Conservation (phyloP, 192 early-diverging fungal genomes). For the Coemansia javaensis region DNA sequence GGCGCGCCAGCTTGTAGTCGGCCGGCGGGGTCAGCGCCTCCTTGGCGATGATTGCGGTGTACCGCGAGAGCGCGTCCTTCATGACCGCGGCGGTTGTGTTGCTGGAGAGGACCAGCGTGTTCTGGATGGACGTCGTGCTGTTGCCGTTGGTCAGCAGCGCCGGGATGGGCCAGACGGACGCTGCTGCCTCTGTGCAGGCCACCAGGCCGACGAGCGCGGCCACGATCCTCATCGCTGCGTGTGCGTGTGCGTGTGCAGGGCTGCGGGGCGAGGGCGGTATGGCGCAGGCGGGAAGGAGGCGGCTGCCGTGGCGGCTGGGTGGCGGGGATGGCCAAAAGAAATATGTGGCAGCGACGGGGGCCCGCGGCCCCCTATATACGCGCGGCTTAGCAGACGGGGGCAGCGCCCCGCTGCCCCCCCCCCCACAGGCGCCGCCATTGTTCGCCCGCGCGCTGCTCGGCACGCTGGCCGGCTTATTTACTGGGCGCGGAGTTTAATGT, state of each 20-base stretch:
- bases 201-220: slow-evolving; percentile 18
- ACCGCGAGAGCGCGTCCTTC: slow-evolving; percentile 47
- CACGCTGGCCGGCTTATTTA: too few species aligned
- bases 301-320: too few species aligned
- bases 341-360: too few species aligned
- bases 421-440: too few species aligned
- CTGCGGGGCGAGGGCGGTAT: background rate
- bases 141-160: slow-evolving; percentile 15
- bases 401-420: too few species aligned
- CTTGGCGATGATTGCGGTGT: slow-evolving; percentile 39
- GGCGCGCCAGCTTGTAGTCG: slow-evolving; percentile 29
- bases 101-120: slow-evolving; percentile 24
- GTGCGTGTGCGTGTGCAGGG: too few species aligned
- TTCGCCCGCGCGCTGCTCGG: too few species aligned
- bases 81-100: slow-evolving; percentile 52
- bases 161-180: slow-evolving; percentile 47
- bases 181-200: slow-evolving; percentile 15
- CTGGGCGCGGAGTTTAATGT: too few species aligned
- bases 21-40: slow-evolving; percentile 52
- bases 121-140: slow-evolving; percentile 39
- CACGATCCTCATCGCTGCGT: slow-evolving; percentile 8
- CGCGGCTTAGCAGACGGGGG: too few species aligned
- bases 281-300: background rate
- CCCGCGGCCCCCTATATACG: too few species aligned
- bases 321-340: too few species aligned